Base-by-base conservation (phyloP, 2,329 filamentous ascomycete species). In the Fusarium xyrophilum region DNA sequence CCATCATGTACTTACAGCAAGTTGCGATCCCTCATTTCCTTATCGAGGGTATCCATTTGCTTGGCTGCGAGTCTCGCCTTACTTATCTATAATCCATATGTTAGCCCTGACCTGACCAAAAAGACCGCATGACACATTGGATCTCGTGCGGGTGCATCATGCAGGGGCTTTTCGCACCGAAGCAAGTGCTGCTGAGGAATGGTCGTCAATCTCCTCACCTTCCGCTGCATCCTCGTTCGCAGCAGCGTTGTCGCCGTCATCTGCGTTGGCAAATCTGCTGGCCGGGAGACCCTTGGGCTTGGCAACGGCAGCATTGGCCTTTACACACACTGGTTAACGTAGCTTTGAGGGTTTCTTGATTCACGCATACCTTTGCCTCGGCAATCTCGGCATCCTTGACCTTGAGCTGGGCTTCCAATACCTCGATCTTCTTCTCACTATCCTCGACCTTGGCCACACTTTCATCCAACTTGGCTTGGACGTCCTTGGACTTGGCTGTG, bases 181-280 rank as follows among this genome's bases (percentile, higher is more conserved):
- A 81, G 88, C 87, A 80, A 90, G 83, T 79, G 88, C 88, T 77
- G 84, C 82, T 76, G 88, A 89, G 79, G 87, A 87, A 82, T 86
- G 81, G 76, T 90, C 88, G 74, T 86, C 83, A 74, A 81, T 80
- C 76, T 80, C 80, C 86, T 89, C 87, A 86, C 85, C 86, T 86
- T 85, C 84, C 76, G 80, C 81, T 74, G 77, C 74, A 50, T 75
- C 76, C 58, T 78, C 77, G 70, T 78, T 71, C 46, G 76, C 74
- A 68, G 78, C 77, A 50, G 76, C 73, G 51, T 74, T 76, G 46
- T 75, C 77, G 60, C 72, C 77, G 42, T 80, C 78, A 50, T 80
- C 77, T 52, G 75, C 76, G 53, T 78, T 77, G 59, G 86, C 86
- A 73, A 84, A 88, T 68, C 82, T 81, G 78, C 85, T 88, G 48